Evolutionary conservation across 768 basidiomycete species (phyloP).

Genomic region (Russula olivacea): DNA sequence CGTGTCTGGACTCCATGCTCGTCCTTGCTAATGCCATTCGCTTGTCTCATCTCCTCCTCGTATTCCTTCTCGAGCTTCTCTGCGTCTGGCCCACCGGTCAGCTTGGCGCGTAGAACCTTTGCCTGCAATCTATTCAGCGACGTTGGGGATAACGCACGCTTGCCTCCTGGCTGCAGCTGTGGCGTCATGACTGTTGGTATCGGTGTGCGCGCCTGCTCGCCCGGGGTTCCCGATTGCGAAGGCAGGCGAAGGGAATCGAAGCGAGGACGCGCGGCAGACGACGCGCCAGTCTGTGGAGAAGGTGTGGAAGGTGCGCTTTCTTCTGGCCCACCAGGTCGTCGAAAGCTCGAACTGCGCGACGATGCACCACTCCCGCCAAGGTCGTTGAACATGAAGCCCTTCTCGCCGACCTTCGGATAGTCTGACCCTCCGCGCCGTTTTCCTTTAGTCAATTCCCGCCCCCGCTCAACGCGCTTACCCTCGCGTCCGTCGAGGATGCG

Average conservation of each 20-base stretch:
- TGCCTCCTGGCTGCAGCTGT: constrained; percentile 36
- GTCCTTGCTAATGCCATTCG: constrained; percentile 34
- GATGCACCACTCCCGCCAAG: constrained; percentile 55
- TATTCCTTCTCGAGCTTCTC: constrained; percentile 79
- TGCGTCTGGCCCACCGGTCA: constrained; percentile 77
- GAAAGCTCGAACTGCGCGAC: constrained; percentile 82
- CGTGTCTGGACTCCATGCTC: constrained; percentile 39
- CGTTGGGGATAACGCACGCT: constrained; percentile 60
- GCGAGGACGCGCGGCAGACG: constrained; percentile 41
- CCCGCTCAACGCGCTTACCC: constrained; percentile 41
- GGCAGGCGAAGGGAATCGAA: constrained; percentile 57
- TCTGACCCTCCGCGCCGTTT: constrained; percentile 28
- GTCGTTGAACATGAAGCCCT: constrained; percentile 65
- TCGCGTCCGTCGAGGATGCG: constrained; percentile 80
- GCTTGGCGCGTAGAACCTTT: constrained; percentile 83
- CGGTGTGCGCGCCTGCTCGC: constrained; percentile 66
- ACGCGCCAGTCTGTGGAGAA: constrained; percentile 33
- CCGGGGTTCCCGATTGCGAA: constrained; percentile 54
- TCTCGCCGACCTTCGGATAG: constrained; percentile 38
- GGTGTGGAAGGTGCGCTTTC: constrained; percentile 58
- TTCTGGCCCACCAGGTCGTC: constrained; percentile 64
- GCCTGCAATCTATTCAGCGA: constrained; percentile 92
- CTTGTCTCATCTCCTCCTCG: constrained; percentile 50
- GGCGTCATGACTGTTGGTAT: constrained; percentile 91
- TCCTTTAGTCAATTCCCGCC: constrained; percentile 37